Evolutionary conservation across 2,329 filamentous ascomycete genomes (phyloP).

Genomic region (Penicillium sp.): DNA sequence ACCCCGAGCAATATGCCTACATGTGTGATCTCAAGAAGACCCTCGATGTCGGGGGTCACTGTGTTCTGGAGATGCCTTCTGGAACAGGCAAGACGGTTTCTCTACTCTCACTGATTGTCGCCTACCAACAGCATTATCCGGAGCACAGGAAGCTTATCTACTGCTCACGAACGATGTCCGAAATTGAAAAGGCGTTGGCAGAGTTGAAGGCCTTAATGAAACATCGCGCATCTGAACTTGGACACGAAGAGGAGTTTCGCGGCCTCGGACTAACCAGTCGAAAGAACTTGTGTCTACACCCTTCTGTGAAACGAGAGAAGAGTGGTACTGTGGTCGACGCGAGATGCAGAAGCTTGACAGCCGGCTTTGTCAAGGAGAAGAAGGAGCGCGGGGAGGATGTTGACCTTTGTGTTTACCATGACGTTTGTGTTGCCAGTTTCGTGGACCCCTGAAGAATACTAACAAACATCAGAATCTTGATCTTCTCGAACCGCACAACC

Average conservation of each 20-base stretch:
- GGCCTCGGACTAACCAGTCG: conserved; percentile 90
- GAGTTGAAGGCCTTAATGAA: conserved; percentile 94
- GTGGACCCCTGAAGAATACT: conserved; percentile 10
- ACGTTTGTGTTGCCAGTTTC: conserved; percentile 53
- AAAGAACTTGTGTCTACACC: conserved; percentile 95
- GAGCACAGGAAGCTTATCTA: conserved; percentile 96
- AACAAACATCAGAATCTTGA: conserved; percentile 70
- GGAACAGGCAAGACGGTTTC: conserved; percentile 98
- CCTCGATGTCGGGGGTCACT: conserved; percentile 90
- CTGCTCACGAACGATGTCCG: conserved; percentile 98
- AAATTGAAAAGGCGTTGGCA: conserved; percentile 95
- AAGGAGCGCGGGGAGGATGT: conserved; percentile 94
- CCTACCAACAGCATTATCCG: conserved; percentile 91
- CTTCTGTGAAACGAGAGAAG: conserved; percentile 93
- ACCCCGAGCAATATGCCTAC: conserved; percentile 73
- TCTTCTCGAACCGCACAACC: conserved; percentile 87
- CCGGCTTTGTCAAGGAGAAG: conserved; percentile 96
- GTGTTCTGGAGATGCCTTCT: conserved; percentile 97
- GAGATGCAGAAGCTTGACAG: conserved; percentile 90
- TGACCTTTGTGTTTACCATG: conserved; percentile 92
- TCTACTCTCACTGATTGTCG: conserved; percentile 88
- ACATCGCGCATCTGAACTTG: conserved; percentile 85
- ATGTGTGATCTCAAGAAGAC: conserved; percentile 86
- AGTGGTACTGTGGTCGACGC: conserved; percentile 92
- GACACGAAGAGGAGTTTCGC: conserved; percentile 86